These are phyloP conservation scores for Fusarium luffae DNA, from an alignment of 2,329 filamentous ascomycete species.

Conservation along the genomic window DNA sequence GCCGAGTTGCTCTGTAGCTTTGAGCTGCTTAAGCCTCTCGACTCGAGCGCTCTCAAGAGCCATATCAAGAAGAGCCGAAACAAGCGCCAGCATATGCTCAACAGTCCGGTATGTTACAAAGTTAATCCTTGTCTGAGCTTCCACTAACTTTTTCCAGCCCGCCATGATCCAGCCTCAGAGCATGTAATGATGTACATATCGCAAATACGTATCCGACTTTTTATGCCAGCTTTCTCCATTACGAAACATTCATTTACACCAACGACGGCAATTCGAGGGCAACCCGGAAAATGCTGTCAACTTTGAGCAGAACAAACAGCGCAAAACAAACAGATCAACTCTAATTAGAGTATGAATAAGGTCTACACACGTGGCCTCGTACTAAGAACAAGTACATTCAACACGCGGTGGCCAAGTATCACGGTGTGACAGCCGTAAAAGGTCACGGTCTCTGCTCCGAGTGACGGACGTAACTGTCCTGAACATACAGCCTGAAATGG, in stretches of 20 bases:
- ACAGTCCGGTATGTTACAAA: slow-evolving; percentile 82
- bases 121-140: not conserved
- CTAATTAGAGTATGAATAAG: slow-evolving; percentile 30
- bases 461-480: slow-evolving; percentile 46
- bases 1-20: slow-evolving; percentile 95
- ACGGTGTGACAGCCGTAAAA: slow-evolving; percentile 49
- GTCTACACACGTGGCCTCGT: slow-evolving; percentile 26
- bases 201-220: slow-evolving; percentile 36
- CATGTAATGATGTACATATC: slow-evolving; percentile 52
- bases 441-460: slow-evolving; percentile 40
- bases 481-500: slow-evolving; percentile 45
- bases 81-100: slow-evolving; percentile 93
- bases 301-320: slow-evolving; percentile 33
- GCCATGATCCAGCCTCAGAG: slow-evolving; percentile 68
- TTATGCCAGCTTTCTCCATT: slow-evolving; percentile 31
- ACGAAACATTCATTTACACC: slow-evolving; percentile 37
- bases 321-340: slow-evolving; percentile 36
- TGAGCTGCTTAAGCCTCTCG: slow-evolving; percentile 93
- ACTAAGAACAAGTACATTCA: slow-evolving; percentile 33
- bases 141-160: slow-evolving; percentile 54
- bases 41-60: slow-evolving; percentile 95
- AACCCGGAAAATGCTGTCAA: slow-evolving; percentile 34
- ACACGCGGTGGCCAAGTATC: slow-evolving; percentile 38
- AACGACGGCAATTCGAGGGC: slow-evolving; percentile 41
- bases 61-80: slow-evolving; percentile 99